These are phyloP conservation scores for Peribolospora kevripleyi DNA, from an alignment of 768 basidiomycete genomes.

Conservation along the genomic window DNA sequence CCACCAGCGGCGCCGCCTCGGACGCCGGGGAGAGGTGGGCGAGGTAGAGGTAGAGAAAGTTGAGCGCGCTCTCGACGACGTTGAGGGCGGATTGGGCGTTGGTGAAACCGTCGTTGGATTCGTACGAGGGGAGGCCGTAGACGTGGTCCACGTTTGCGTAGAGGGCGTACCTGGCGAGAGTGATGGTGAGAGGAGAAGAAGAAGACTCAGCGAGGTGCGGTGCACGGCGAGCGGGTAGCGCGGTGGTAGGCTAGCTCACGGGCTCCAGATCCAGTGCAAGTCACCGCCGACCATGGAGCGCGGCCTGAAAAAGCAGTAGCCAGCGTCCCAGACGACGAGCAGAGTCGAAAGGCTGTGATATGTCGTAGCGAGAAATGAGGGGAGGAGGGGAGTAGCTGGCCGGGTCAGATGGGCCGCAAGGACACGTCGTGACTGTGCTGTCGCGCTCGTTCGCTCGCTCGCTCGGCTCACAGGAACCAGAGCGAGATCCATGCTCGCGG, in stretches of 20 bases:
- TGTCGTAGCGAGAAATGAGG: no score
- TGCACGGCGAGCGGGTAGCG: neutral
- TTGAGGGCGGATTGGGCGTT: constrained; percentile 19
- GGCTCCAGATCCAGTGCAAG: constrained; percentile 17
- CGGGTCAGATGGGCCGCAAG: no score
- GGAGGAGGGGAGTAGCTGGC: no score
- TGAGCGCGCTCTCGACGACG: constrained; percentile 16
- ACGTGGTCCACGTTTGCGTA: constrained; percentile 12
- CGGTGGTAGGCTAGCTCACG: constrained; percentile 5
- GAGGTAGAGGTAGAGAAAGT: constrained; percentile 3
- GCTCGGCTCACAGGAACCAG: no score
- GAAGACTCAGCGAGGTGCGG: neutral
- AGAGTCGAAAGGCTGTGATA: neutral
- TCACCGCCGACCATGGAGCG: constrained; percentile 16
- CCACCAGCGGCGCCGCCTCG: constrained; percentile 17
- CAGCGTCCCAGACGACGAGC: constrained; percentile 4
- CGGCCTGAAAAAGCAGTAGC: constrained; percentile 8
- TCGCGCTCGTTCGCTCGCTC: no score
- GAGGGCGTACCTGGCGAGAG: neutral
- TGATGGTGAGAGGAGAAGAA: neutral
- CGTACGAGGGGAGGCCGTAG: constrained; percentile 12
- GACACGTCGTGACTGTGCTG: no score
- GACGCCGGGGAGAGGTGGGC: neutral
- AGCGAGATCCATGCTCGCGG: no score
- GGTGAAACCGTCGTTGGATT: constrained; percentile 16